Percentiles rank a stretch among this genome's conserved stretches.
These are phyloP conservation scores for Sclerotinia trifoliorum DNA, from an alignment of 2,329 filamentous ascomycete genomes.

Conservation along the genomic window DNA sequence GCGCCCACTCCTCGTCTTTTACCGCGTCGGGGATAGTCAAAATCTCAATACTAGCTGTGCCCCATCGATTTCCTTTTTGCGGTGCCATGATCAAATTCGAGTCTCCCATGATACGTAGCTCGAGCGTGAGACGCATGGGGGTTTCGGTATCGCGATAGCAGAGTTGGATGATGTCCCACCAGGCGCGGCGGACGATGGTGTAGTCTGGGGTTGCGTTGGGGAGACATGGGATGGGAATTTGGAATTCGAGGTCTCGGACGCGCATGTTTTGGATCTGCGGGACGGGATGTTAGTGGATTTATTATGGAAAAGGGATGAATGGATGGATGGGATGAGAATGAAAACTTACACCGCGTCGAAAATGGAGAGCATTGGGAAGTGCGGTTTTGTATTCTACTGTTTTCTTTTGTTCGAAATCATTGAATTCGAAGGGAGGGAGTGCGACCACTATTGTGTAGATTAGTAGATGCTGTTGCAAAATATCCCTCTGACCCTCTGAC, in stretches of 20 bases:
- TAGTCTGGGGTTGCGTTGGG: conserved; percentile 42
- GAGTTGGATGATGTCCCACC: conserved; percentile 51
- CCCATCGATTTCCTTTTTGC: conserved; percentile 44
- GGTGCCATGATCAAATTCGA: conserved; percentile 47
- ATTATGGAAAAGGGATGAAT: neutral
- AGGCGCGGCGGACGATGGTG: conserved; percentile 46
- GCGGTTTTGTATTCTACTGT: conserved; percentile 43
- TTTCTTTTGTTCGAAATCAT: conserved; percentile 26
- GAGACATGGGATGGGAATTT: conserved; percentile 45
- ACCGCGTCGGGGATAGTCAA: conserved; percentile 45
- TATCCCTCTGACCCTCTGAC: no score
- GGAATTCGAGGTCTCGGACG: conserved; percentile 47
- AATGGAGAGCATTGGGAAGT: conserved; percentile 48
- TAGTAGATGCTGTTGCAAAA: neutral
- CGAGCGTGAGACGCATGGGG: conserved; percentile 47
- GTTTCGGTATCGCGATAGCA: conserved; percentile 43
- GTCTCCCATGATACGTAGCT: conserved; percentile 47
- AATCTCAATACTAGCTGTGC: conserved; percentile 47
- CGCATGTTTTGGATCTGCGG: conserved; percentile 46
- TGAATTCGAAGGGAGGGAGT: conserved; percentile 26
- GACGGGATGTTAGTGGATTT: neutral
- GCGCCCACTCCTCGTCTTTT: conserved; percentile 43
- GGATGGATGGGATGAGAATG: no score
- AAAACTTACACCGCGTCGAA: conserved; percentile 43
- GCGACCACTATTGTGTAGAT: conserved; percentile 8